phyloP scores from a whole-genome alignment of 2,329 filamentous ascomycete species.

The Cladosporium sp. region DNA sequence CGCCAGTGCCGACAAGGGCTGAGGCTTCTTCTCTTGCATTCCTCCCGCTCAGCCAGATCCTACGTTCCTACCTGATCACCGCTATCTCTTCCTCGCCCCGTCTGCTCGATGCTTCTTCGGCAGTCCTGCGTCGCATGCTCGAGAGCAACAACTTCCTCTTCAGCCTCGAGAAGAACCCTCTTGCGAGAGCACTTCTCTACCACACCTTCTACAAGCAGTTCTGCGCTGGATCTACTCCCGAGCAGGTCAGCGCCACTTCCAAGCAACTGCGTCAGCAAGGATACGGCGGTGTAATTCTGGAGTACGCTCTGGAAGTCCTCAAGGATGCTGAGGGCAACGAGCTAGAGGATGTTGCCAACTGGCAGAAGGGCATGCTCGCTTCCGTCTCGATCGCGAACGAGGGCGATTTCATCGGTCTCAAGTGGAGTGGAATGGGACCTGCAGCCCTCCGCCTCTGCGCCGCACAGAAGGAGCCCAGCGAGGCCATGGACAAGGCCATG shows the following conservation, averaged over 20 bases:
- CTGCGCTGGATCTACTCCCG: constrained; percentile 75
- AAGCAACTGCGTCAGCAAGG: constrained; percentile 70
- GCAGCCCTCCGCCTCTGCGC: constrained; percentile 69
- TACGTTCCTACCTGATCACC: constrained; percentile 70
- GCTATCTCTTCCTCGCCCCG: constrained; percentile 69
- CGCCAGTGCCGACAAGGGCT: background rate
- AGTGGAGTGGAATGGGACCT: constrained; percentile 80
- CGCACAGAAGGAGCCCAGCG: constrained; percentile 62
- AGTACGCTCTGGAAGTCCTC: constrained; percentile 82
- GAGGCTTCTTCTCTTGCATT: constrained; percentile 58
- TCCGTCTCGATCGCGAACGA: constrained; percentile 61
- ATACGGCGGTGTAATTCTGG: constrained; percentile 80
- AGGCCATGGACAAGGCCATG: constrained; percentile 68
- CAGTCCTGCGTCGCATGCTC: constrained; percentile 68
- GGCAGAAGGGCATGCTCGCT: constrained; percentile 73
- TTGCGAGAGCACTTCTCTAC: constrained; percentile 71
- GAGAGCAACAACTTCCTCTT: constrained; percentile 67
- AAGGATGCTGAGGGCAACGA: constrained; percentile 54
- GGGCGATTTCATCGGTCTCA: constrained; percentile 59
- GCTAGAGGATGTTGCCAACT: constrained; percentile 66
- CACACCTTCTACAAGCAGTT: constrained; percentile 89
- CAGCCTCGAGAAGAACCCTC: constrained; percentile 72
- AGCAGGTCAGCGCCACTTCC: constrained; percentile 69
- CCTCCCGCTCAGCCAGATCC: constrained; percentile 65
- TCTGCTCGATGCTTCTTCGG: constrained; percentile 70